phyloP scores from a whole-genome alignment of 2,329 filamentous ascomycete species.

The Septoria petroselini region DNA sequence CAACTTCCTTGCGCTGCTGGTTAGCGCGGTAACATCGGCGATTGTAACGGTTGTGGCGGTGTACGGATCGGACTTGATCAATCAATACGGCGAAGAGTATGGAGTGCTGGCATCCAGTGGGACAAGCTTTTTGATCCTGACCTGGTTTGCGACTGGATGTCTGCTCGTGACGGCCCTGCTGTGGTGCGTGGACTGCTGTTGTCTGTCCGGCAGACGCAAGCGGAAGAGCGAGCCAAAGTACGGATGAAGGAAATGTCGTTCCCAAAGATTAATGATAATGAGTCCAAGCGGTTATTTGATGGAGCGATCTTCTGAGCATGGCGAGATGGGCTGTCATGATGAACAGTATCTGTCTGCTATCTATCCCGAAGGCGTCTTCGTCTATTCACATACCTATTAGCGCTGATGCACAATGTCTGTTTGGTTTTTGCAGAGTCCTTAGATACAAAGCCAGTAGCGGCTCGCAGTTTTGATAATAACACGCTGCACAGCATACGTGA shows the following conservation, averaged over 20 bases:
- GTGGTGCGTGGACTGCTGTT: constrained; percentile 1
- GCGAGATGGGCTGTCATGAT: too few relatives aligned
- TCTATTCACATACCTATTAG: too few relatives aligned
- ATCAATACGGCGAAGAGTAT: constrained; percentile 45
- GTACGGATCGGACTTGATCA: constrained; percentile 54
- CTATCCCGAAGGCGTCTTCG: too few relatives aligned
- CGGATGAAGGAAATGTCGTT: neutral
- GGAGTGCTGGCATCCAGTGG: constrained; percentile 1
- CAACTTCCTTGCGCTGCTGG: constrained; percentile 51
- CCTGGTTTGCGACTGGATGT: constrained; percentile 1
- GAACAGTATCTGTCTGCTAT: too few relatives aligned
- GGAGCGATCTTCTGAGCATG: too few relatives aligned
- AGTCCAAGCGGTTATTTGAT: too few relatives aligned
- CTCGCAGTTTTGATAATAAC: too few relatives aligned
- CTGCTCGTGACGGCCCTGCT: neutral
- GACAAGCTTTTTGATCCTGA: neutral
- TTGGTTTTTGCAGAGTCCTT: too few relatives aligned
- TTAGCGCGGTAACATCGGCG: constrained; percentile 70
- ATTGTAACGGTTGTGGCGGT: constrained; percentile 63
- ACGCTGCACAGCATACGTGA: too few relatives aligned
- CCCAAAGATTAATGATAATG: too few relatives aligned
- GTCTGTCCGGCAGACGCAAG: neutral
- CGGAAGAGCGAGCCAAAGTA: neutral
- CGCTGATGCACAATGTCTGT: too few relatives aligned
- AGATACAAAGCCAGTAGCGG: too few relatives aligned